Conservation (phyloP, 768 basidiomycete genomes). For the Mycena crocata region DNA sequence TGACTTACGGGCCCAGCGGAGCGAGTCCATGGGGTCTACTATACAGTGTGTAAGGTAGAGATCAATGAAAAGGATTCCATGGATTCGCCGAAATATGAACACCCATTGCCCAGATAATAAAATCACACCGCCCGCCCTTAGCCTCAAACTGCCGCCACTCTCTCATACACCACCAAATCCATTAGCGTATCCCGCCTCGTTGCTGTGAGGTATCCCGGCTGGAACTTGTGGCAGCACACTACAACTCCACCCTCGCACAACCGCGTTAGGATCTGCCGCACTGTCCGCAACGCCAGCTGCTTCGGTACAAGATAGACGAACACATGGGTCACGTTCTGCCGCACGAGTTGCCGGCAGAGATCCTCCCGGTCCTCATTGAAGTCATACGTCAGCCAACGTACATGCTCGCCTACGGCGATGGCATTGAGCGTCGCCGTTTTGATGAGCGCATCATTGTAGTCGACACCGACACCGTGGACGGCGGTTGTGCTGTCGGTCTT, state of each 20-base stretch:
- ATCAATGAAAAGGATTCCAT: no score
- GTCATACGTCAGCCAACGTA: slow-evolving; percentile 19
- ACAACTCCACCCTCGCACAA: slow-evolving; percentile 17
- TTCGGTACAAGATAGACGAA: slow-evolving; percentile 27
- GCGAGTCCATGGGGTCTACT: no score
- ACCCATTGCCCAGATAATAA: no score
- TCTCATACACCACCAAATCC: slow-evolving; percentile 26
- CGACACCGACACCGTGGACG: slow-evolving; percentile 20
- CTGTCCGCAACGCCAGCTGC: slow-evolving; percentile 19
- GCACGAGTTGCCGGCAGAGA: slow-evolving; percentile 12
- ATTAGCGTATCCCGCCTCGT: slow-evolving; percentile 22
- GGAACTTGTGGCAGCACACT: slow-evolving; percentile 24
- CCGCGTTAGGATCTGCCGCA: slow-evolving; percentile 14
- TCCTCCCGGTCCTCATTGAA: slow-evolving; percentile 16
- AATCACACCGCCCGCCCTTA: no score
- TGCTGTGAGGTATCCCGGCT: slow-evolving; percentile 9
- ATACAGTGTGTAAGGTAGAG: no score
- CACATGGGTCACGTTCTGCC: slow-evolving; percentile 16
- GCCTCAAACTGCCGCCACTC: no score
- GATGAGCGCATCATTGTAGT: slow-evolving; percentile 16
- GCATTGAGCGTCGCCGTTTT: slow-evolving; percentile 16
- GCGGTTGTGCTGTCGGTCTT: slow-evolving; percentile 1
- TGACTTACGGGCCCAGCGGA: no score
- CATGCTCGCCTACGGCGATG: not conserved
- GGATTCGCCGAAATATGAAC: no score